These are phyloP conservation scores for Saccharomycopsis olivae DNA, from an alignment of 805 yeast genomes.

Conservation along the genomic window DNA sequence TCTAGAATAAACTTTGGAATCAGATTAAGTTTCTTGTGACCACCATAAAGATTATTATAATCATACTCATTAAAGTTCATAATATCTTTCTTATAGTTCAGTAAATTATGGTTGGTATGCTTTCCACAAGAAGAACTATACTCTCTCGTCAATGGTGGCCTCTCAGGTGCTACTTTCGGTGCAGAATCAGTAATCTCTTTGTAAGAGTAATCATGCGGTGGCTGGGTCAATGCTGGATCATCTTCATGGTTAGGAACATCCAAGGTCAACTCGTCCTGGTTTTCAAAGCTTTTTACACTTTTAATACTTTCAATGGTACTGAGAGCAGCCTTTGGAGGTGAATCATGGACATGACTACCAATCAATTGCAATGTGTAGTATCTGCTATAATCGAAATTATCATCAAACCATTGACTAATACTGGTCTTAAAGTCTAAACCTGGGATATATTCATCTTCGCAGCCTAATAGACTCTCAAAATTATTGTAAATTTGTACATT, in stretches of 20 bases:
- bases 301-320: slow-evolving; percentile 6
- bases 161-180: neutral
- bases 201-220: slow-evolving; percentile 16
- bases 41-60: slow-evolving; percentile 15
- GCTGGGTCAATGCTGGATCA: slow-evolving; percentile 11
- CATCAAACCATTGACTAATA: slow-evolving; percentile 17
- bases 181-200: slow-evolving; percentile 2
- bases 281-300: slow-evolving; percentile 7
- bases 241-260: slow-evolving; percentile 15
- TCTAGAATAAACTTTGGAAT: slow-evolving; percentile 12
- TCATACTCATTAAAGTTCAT: slow-evolving; percentile 15
- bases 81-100: slow-evolving; percentile 14
- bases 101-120: slow-evolving; percentile 11
- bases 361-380: slow-evolving; percentile 13
- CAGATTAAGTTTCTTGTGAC: slow-evolving; percentile 13
- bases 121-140: neutral
- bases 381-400: slow-evolving; percentile 12
- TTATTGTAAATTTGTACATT: slow-evolving; percentile 14
- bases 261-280: slow-evolving; percentile 11
- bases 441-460: slow-evolving; percentile 72
- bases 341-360: slow-evolving; percentile 13
- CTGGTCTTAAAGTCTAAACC: slow-evolving; percentile 44
- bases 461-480: slow-evolving; percentile 28
- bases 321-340: neutral
- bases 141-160: no score